Evolutionary conservation across 257 asterid genomes (phyloP).

Genomic region (Striga asiatica): DNA sequence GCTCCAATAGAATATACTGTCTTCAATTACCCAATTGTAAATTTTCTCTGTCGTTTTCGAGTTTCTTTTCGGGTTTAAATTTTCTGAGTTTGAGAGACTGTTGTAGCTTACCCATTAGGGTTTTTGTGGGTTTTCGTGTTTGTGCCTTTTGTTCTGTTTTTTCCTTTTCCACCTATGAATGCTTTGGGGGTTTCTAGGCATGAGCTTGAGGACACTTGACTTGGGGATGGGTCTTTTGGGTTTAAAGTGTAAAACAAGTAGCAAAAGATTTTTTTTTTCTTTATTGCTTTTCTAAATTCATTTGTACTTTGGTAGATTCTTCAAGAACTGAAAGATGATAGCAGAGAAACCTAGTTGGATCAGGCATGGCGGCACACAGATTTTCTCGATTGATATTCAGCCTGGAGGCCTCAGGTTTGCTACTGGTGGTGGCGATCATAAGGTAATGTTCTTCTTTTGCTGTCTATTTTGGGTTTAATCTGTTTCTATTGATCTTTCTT

Average conservation of each 20-base stretch:
- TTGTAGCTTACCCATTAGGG: neutral
- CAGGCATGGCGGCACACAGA: constrained; percentile 75
- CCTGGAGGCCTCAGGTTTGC: constrained; percentile 98
- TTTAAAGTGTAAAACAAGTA: neutral
- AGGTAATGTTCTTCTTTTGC: no score
- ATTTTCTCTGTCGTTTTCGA: neutral
- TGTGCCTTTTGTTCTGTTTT: neutral
- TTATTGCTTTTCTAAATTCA: neutral
- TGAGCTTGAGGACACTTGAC: constrained; percentile 13
- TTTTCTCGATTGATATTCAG: constrained; percentile 91
- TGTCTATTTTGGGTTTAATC: no score
- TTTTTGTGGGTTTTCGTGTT: constrained; percentile 1
- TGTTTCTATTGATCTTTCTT: neutral
- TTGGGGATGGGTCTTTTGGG: constrained; percentile 19
- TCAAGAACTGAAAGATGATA: constrained; percentile 40
- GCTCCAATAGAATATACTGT: neutral
- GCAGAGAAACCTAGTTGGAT: constrained; percentile 90
- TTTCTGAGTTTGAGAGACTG: neutral
- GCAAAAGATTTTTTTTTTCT: neutral
- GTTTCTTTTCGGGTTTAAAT: neutral
- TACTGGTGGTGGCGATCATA: constrained; percentile 96
- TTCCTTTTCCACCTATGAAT: neutral
- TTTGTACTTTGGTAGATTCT: neutral
- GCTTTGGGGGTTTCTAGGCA: constrained; percentile 23
- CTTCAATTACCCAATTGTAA: neutral